phyloP scores from a whole-genome alignment of 805 yeast species.

The Millerozyma acaciae region DNA sequence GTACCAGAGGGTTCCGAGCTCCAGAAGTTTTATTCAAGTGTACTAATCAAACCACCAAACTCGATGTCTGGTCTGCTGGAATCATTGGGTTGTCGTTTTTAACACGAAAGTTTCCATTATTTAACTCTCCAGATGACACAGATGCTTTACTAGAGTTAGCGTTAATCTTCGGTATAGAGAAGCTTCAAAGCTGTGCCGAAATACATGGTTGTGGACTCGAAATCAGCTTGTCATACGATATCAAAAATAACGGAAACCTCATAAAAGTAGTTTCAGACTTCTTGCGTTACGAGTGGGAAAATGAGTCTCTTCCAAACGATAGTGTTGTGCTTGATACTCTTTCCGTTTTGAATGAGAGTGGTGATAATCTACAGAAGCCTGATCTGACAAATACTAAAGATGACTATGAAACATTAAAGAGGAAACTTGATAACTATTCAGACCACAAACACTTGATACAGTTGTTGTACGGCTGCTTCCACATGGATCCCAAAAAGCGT shows the following conservation, averaged over 20 bases:
- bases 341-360: constrained; percentile 43
- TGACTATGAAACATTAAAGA: constrained; percentile 13
- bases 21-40: constrained; percentile 91
- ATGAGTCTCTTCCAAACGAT: constrained; percentile 63
- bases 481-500: constrained; percentile 54
- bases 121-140: constrained; percentile 88
- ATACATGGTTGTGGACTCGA: constrained; percentile 89
- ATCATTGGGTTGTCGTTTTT: constrained; percentile 77
- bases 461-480: constrained; percentile 53
- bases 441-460: constrained; percentile 49
- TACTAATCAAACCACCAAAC: constrained; percentile 72
- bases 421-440: constrained; percentile 25
- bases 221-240: constrained; percentile 22
- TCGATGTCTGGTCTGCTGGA: constrained; percentile 93
- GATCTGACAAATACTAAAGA: constrained; percentile 7
- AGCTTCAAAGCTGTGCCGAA: constrained; percentile 71
- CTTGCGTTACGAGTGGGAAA: constrained; percentile 42
- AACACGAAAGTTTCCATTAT: constrained; percentile 82
- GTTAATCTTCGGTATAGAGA: constrained; percentile 69
- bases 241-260: constrained; percentile 28
- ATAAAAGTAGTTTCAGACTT: constrained; percentile 26
- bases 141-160: constrained; percentile 88
- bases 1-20: constrained; percentile 92
- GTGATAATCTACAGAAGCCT: constrained; percentile 29
- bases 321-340: constrained; percentile 69